Percentiles rank a stretch among this genome's conserved stretches.
Evolutionary conservation across 805 yeast species (phyloP).

Genomic region (Candida pseudofarinosa): DNA sequence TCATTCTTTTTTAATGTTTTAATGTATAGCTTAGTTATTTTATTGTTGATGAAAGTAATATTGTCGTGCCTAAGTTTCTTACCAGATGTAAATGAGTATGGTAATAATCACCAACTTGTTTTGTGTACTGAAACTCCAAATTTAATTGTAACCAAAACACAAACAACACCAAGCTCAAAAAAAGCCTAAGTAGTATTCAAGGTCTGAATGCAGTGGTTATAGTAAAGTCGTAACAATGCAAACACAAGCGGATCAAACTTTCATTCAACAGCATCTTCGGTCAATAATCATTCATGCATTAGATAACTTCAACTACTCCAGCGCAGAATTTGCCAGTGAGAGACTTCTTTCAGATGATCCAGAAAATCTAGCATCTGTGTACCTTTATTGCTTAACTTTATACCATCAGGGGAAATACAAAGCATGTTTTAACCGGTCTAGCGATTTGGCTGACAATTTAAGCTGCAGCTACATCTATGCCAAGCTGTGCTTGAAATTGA

Average conservation of each 20-base stretch:
- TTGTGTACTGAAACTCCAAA: neutral
- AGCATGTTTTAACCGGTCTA: constrained; percentile 50
- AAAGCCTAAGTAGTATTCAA: neutral
- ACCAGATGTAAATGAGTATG: neutral
- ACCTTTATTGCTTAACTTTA: constrained; percentile 66
- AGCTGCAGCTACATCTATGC: constrained; percentile 80
- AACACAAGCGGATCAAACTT: constrained; percentile 7
- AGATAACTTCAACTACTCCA: constrained; percentile 62
- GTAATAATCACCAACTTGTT: neutral
- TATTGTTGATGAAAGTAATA: neutral
- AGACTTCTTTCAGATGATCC: constrained; percentile 62
- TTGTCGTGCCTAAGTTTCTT: too few relatives aligned
- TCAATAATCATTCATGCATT: constrained; percentile 63
- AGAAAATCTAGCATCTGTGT: constrained; percentile 55
- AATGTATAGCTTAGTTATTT: neutral
- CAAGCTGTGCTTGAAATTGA: constrained; percentile 55
- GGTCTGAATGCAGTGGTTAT: neutral
- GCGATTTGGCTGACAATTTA: constrained; percentile 43
- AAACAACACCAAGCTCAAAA: neutral
- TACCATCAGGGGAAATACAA: constrained; percentile 56
- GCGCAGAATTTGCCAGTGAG: constrained; percentile 88
- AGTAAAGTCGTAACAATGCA: constrained; percentile 7
- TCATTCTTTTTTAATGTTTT: neutral
- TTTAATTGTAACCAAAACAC: neutral
- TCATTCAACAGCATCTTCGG: constrained; percentile 42